Evolutionary conservation across 2,329 filamentous ascomycete genomes (phyloP).

Genomic region (Microcera coccophila): DNA sequence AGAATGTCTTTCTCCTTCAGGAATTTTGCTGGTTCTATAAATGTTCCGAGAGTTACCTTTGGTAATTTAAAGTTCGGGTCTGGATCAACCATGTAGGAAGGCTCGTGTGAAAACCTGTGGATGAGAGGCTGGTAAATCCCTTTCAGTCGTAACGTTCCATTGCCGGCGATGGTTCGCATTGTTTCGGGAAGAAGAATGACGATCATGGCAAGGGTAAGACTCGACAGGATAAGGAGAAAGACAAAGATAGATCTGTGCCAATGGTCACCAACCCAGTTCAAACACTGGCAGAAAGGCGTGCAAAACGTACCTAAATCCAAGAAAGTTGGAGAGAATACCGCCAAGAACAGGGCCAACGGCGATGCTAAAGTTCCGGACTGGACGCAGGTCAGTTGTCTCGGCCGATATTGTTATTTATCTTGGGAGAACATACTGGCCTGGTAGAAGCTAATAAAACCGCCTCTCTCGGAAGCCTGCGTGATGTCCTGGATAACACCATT

Average conservation of each 20-base stretch:
- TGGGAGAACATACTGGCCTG: constrained; percentile 29
- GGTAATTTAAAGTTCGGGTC: background rate
- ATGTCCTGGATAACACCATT: constrained; percentile 33
- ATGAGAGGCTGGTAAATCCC: constrained; percentile 7
- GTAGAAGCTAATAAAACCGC: constrained; percentile 30
- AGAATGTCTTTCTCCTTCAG: constrained; percentile 7
- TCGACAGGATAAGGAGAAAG: constrained; percentile 3
- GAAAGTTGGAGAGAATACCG: constrained; percentile 4
- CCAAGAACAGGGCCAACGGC: constrained; percentile 8
- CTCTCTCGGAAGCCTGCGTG: constrained; percentile 23
- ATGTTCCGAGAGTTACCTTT: constrained; percentile 1
- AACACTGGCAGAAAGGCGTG: too few species aligned
- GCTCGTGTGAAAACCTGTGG: background rate
- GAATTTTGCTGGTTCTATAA: constrained; percentile 3
- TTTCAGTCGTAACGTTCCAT: constrained; percentile 1
- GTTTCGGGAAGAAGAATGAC: constrained; percentile 6
- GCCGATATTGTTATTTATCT: too few species aligned
- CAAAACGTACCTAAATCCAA: constrained; percentile 5
- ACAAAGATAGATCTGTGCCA: constrained; percentile 7
- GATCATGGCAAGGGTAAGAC: constrained; percentile 1
- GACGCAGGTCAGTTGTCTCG: too few species aligned
- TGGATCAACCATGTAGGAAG: background rate
- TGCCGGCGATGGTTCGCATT: constrained; percentile 5
- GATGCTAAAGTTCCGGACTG: constrained; percentile 5
- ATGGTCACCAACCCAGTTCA: too few species aligned